Conservation (phyloP, 2,329 filamentous ascomycete genomes). For the Fusarium sororula region DNA sequence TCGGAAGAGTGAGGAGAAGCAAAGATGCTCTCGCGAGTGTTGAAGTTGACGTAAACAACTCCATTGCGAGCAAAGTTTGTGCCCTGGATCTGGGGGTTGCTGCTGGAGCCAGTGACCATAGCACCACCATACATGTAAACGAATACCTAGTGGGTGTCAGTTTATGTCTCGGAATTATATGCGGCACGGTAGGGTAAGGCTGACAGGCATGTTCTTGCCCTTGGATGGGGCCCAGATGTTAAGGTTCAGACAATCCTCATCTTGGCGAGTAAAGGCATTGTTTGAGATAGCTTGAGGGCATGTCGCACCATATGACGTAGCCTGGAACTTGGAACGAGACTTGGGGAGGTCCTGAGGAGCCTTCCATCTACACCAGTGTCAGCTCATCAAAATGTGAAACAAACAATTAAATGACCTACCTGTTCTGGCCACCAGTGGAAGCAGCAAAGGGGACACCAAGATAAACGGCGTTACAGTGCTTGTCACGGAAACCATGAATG, state of each 20-base stretch:
- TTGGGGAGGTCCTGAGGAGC: conserved; percentile 32
- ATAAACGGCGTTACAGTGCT: conserved; percentile 47
- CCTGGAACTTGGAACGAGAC: conserved; percentile 15
- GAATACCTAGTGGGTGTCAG: conserved; percentile 27
- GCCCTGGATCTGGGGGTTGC: conserved; percentile 51
- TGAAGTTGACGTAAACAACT: conserved; percentile 52
- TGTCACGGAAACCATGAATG: conserved; percentile 50
- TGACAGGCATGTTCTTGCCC: conserved; percentile 42
- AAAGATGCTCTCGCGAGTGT: conserved; percentile 54
- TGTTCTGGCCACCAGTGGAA: conserved; percentile 51
- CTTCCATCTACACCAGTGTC: conserved; percentile 28
- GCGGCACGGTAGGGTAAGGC: not conserved
- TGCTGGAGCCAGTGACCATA: conserved; percentile 48
- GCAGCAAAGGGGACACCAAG: conserved; percentile 52
- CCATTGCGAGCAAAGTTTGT: conserved; percentile 50
- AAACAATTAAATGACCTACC: conserved; percentile 18
- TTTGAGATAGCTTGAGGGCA: conserved; percentile 37
- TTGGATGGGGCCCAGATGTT: conserved; percentile 49
- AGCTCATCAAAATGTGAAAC: not conserved
- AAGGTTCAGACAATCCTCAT: conserved; percentile 55
- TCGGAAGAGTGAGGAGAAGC: conserved; percentile 55
- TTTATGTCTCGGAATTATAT: not conserved
- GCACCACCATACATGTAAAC: conserved; percentile 55
- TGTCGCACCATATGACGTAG: conserved; percentile 34
- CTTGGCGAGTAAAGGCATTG: conserved; percentile 31